A percentile compares a stretch with the other conserved stretches of the same genome.
Evolutionary conservation across 2,329 filamentous ascomycete species (phyloP).

Genomic region (Elsinoe fawcettii): DNA sequence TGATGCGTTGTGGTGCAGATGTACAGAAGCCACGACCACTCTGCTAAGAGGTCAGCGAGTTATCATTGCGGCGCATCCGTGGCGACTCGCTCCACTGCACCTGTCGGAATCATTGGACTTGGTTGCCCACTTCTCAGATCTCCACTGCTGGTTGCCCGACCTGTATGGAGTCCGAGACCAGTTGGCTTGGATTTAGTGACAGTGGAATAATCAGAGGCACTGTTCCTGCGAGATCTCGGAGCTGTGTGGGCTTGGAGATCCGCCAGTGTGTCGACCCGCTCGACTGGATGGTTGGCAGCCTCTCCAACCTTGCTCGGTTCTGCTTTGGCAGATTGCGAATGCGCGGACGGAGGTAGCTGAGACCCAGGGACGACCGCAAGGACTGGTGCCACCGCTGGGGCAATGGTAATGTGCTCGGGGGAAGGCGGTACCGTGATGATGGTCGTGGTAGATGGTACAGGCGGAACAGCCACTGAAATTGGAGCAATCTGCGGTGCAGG

Average conservation of each 20-base stretch:
- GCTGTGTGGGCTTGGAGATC: conserved; percentile 11
- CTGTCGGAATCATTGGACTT: conserved; percentile 19
- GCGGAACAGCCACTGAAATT: background rate
- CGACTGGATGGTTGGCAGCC: background rate
- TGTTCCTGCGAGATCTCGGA: conserved; percentile 15
- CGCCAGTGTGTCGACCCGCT: conserved; percentile 16
- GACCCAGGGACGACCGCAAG: background rate
- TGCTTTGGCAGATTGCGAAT: background rate
- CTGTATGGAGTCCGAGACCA: background rate
- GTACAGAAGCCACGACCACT: conserved; percentile 13
- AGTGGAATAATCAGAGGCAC: conserved; percentile 8
- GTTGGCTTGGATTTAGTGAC: conserved; percentile 7
- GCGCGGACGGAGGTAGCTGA: background rate
- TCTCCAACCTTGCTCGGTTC: background rate
- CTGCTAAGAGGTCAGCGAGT: conserved; percentile 3
- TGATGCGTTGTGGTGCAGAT: background rate
- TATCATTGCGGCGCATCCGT: background rate
- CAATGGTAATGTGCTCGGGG: conserved; percentile 9
- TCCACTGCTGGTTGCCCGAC: conserved; percentile 15
- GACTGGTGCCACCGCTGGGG: background rate
- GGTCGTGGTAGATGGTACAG: background rate
- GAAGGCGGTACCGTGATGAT: conserved; percentile 9
- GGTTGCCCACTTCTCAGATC: conserved; percentile 19
- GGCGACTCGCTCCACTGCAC: conserved; percentile 17
- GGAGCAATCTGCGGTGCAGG: conserved; percentile 6